Evolutionary conservation across 208 protist species (phyloP), one percentile per base, ranked within the genome.

Genomic region (Trypanosoma cruzi): DNA sequence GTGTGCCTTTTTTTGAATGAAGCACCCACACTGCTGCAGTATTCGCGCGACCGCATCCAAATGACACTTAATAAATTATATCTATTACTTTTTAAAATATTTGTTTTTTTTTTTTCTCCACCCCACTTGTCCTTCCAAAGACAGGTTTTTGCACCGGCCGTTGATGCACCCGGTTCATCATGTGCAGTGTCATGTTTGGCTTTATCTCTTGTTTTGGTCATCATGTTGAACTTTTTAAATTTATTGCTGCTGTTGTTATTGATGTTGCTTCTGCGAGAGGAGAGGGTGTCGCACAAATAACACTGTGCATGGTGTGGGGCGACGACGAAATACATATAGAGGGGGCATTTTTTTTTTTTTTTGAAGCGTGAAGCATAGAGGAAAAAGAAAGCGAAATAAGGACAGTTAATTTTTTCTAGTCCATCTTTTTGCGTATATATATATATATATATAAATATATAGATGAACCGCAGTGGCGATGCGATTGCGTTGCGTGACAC

Each of bases 401-500:
- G 28, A 32, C 59, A 52, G 22, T 50, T 53, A 42, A 14, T 57
- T 20, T 57, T 52, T 11, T 60, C 52, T 60, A 16, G 31, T 59
- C 7, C 36, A 52, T 69, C 59, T 10, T 11, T 49, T 44, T 44
- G 11, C 40, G 18, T 44, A 44, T 4, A 4, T 44, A 44, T 14
- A 44, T 44, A 44, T 7, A 42, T 32, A 22, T 11, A 29, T 58
- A 4, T 31, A 13, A 13, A 42, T 54, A 26, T 4, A 52, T 63
- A 62, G 10, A 76, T 67, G 57, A 71, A 34, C 28, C 62, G 62
- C 6, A 71, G 71, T 54, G 49, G 36, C 16, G 64, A 71, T 24
- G 48, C 29, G 0, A 76, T 54, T 66, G 44, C 8, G 20, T 13
- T 59, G 36, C 71, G 49, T 48, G 64, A 71, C 37, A 50, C 40